Evolutionary conservation across 768 basidiomycete genomes (phyloP).

Genomic region (Tephrocybe sp.): DNA sequence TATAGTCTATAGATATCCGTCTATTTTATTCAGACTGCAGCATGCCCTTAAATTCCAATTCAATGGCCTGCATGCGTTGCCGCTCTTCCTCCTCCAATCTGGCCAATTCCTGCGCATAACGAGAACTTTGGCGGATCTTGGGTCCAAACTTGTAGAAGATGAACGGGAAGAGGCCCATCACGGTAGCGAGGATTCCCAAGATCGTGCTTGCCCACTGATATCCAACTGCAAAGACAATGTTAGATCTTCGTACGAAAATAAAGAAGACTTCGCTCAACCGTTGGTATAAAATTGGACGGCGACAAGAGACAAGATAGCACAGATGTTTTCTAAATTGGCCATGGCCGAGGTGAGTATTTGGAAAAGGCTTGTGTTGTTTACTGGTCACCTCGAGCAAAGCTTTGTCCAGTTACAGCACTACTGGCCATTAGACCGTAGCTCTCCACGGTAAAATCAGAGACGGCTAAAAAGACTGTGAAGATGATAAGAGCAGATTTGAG

Average conservation of each 20-base stretch:
- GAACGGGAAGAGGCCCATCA: slow-evolving; percentile 21
- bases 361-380: not conserved
- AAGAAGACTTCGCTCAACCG: slow-evolving; percentile 3
- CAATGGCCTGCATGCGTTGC: slow-evolving; percentile 14
- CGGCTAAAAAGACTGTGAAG: slow-evolving; percentile 18
- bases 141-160: slow-evolving; percentile 21
- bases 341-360: not conserved
- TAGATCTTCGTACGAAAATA: not conserved
- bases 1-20: too few species aligned
- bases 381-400: slow-evolving; percentile 19
- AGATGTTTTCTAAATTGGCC: slow-evolving; percentile 19
- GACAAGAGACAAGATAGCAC: slow-evolving; percentile 18
- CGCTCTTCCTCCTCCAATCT: slow-evolving; percentile 18
- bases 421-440: slow-evolving; percentile 23
- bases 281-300: slow-evolving; percentile 17
- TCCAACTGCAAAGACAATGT: slow-evolving; percentile 9
- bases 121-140: slow-evolving; percentile 16
- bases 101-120: slow-evolving; percentile 19
- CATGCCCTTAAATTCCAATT: not conserved
- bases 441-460: slow-evolving; percentile 22
- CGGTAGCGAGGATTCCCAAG: slow-evolving; percentile 18
- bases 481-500: not conserved
- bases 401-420: slow-evolving; percentile 23
- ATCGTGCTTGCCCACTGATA: slow-evolving; percentile 21
- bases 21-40: not conserved